A percentile compares a stretch with the other conserved stretches of the same genome.
phyloP scores from a whole-genome alignment of 1,139 yeast genomes.

The Pichia terricola region DNA sequence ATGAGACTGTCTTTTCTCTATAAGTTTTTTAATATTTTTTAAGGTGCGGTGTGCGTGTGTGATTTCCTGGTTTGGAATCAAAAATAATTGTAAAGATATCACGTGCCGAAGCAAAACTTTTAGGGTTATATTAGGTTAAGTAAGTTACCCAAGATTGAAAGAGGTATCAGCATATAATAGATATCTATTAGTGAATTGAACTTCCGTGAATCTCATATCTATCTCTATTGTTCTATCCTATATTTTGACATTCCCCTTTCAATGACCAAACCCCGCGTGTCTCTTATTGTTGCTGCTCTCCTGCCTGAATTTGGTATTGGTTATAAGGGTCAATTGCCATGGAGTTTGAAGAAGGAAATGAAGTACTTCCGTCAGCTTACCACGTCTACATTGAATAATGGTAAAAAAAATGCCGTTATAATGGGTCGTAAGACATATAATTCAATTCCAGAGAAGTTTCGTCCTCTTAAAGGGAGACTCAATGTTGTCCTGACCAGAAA shows the following conservation, averaged over 20 bases:
- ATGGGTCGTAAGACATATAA: slow-evolving; percentile 99
- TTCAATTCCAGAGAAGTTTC: slow-evolving; percentile 72
- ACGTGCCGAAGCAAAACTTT: no score
- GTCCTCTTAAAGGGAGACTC: slow-evolving; percentile 70
- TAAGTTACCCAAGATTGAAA: no score
- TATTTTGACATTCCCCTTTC: background rate
- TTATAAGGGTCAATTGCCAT: slow-evolving; percentile 68
- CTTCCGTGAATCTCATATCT: no score
- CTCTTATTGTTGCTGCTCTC: slow-evolving; percentile 77
- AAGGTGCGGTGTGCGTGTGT: no score
- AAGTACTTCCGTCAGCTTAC: slow-evolving; percentile 75
- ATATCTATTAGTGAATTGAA: no score
- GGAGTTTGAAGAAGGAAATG: slow-evolving; percentile 82
- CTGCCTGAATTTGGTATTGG: slow-evolving; percentile 83
- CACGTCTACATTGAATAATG: slow-evolving; percentile 28
- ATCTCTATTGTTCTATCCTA: no score
- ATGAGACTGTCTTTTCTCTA: no score
- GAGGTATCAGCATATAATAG: no score
- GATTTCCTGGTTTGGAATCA: no score
- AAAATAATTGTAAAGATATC: no score
- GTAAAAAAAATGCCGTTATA: slow-evolving; percentile 60
- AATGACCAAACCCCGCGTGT: slow-evolving; percentile 23
- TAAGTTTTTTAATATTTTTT: no score
- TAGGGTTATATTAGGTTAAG: no score
- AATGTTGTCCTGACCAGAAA: slow-evolving; percentile 67